Base-by-base conservation (phyloP, 805 yeast species). In the Sugiyamaella boreocaroliniensis region DNA sequence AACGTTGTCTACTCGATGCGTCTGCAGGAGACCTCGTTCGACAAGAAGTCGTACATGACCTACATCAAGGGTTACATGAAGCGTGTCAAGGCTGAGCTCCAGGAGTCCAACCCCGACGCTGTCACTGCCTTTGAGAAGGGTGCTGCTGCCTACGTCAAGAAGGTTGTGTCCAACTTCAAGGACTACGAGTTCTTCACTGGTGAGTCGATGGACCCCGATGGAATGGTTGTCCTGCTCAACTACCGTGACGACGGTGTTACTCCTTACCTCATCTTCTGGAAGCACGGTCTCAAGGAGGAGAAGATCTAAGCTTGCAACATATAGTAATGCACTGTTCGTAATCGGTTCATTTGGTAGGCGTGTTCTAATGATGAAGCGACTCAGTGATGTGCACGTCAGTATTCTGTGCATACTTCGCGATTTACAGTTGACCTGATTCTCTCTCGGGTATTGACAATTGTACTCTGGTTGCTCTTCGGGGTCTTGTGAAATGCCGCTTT, bases 171-270 rank as follows among this genome's bases (percentile, higher is more conserved):
- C 69, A 85, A 90, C 76, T 93, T 93, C 93, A 86, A 85, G 72
- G 99, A 93, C 83, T 93, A 95, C 95, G 99, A 93, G 73, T 93
- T 93, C 83, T 93, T 77, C 90, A 92, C 97, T 65, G 98, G 99
- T 81, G 98, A 92, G 81, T 86, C 96, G 72, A 93, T 93, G 99
- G 97, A 93, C 83, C 99, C 99, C 75, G 99, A 93, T 77, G 99
- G 85, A 66, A 93, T 93, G 99, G 77, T 93, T 71, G 89, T 89
- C 65, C 83, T 93, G 75, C 86, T 93, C 77, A 93, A 93, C 95
- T 93, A 92, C 89, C 95, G 99, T 79, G 99, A 93, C 81, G 98
- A 93, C 73, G 99, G 99, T 80, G 79, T 83, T 68, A 93, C 99
- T 66, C 99, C 99, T 71, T 93, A 72, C 79, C 93, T 92, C 70